Base-by-base conservation (phyloP, 2,329 filamentous ascomycete genomes). In the Cercospora beticola region DNA sequence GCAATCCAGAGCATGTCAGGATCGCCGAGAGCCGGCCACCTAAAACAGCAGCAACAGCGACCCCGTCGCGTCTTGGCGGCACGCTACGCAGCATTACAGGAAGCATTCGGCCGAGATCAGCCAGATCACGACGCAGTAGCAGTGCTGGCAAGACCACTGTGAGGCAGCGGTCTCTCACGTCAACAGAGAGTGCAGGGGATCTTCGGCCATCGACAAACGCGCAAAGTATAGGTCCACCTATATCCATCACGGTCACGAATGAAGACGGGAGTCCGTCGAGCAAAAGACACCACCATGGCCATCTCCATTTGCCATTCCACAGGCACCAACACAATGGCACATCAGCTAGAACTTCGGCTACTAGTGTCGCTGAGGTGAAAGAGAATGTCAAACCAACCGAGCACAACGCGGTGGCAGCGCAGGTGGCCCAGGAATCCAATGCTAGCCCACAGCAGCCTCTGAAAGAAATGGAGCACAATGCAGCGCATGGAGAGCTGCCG, bases 181-280 rank as follows among this genome's bases (percentile, higher is more conserved):
- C 73, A 74, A 61, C 57, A 2, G 70, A 70, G n/a, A 70, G 69
- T 26, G 76, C 28, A 59, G 66, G 63, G 3, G 62, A 64, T 70
- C 74, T 66, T 23, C 71, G 64, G 62, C 54, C 65, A 16, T 46
- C 68, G 18, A 64, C 72, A 14, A 70, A 69, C 43, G 70, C 69
- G 16, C 70, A 74, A 54, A 64, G 56, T 23, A 54, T 67, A 28
- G 79, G 78, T 26, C 71, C 77, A 4, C 85, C 89, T 33, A 92
- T 93, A 1, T 85, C 88, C 1, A 94, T 96, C 69, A 91, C 95
- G 66, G 86, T 96, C 28, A 95, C 89, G 0, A 87, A 88, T 67
- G 91, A 92, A 66, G 81, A 86, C 65, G 75, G 82, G 21, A 69
- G 76, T 67, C 30, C 76, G 70, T 66, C 74, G 5, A 68, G 80